These are phyloP conservation scores for Talaromyces sp. DNA, from an alignment of 2,329 filamentous ascomycete genomes.

Conservation along the genomic window DNA sequence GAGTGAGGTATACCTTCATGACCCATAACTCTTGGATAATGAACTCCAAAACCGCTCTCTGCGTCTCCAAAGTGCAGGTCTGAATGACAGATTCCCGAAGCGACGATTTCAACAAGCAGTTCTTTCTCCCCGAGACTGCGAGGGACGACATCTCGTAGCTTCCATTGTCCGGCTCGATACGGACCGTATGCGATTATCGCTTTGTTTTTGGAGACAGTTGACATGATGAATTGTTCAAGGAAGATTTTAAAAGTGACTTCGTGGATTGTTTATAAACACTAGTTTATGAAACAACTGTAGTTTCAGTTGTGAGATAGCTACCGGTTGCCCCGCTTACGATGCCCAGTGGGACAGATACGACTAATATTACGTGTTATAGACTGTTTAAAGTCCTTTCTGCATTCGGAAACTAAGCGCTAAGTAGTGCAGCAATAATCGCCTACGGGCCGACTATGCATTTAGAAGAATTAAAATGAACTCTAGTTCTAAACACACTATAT, in stretches of 20 bases:
- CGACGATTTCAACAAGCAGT: slow-evolving; percentile 49
- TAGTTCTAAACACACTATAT: not conserved
- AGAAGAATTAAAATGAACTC: not conserved
- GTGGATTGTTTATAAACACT: too few species aligned
- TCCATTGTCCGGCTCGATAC: slow-evolving; percentile 11
- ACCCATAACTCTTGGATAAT: slow-evolving; percentile 2
- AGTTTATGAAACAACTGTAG: too few species aligned
- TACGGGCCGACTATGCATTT: not conserved
- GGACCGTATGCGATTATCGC: not conserved
- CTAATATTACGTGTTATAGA: too few species aligned
- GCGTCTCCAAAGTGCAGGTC: slow-evolving; percentile 46
- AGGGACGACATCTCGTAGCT: slow-evolving; percentile 11
- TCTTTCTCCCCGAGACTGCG: slow-evolving; percentile 36
- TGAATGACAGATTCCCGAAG: slow-evolving; percentile 53
- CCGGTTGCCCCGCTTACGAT: not conserved
- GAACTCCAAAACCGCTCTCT: slow-evolving; percentile 18
- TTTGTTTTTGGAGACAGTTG: not conserved
- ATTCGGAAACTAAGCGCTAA: not conserved
- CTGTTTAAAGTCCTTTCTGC: not conserved
- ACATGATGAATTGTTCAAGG: not conserved
- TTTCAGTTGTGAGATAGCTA: not conserved
- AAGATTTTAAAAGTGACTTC: too few species aligned
- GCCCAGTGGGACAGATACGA: not conserved
- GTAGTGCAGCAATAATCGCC: not conserved
- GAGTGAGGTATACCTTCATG: not conserved